These are phyloP conservation scores for Globisporangium mamillatum DNA, from an alignment of 352 stramenopile species.

Conservation along the genomic window DNA sequence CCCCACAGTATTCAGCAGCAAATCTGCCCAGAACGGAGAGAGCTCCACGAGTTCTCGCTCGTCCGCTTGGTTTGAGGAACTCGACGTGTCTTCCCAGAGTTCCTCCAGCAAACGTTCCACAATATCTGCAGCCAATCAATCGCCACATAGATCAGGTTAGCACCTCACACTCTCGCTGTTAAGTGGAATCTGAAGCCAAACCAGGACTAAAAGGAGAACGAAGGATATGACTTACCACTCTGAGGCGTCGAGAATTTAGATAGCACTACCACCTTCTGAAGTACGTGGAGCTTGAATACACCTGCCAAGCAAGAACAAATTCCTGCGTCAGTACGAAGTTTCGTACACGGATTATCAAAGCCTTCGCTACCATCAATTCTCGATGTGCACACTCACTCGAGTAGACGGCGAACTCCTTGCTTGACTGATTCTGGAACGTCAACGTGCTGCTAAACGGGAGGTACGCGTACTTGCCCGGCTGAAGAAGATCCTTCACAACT, in stretches of 20 bases:
- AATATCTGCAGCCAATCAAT: slow-evolving; percentile 21
- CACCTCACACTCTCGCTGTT: background rate
- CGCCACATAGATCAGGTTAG: background rate
- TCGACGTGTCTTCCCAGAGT: slow-evolving; percentile 23
- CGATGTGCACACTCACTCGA: background rate
- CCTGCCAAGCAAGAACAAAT: slow-evolving; percentile 11
- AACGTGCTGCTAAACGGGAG: slow-evolving; percentile 31
- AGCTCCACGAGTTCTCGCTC: slow-evolving; percentile 30
- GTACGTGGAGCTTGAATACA: slow-evolving; percentile 29
- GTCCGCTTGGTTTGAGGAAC: background rate
- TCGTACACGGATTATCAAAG: no score
- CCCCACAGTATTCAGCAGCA: background rate
- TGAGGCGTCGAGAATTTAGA: slow-evolving; percentile 26
- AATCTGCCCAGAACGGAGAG: slow-evolving; percentile 19
- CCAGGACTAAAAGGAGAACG: background rate
- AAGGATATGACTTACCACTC: slow-evolving; percentile 9
- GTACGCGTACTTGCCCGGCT: slow-evolving; percentile 31
- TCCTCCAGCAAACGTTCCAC: slow-evolving; percentile 33
- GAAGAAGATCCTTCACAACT: slow-evolving; percentile 42
- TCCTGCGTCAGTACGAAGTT: no score
- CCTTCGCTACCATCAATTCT: no score
- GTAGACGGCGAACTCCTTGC: slow-evolving; percentile 19
- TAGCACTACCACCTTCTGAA: slow-evolving; percentile 31
- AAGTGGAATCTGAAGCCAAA: background rate
- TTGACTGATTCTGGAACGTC: background rate